Conservation (phyloP, 352 stramenopile genomes). For the Phytophthora chlamydospora region DNA sequence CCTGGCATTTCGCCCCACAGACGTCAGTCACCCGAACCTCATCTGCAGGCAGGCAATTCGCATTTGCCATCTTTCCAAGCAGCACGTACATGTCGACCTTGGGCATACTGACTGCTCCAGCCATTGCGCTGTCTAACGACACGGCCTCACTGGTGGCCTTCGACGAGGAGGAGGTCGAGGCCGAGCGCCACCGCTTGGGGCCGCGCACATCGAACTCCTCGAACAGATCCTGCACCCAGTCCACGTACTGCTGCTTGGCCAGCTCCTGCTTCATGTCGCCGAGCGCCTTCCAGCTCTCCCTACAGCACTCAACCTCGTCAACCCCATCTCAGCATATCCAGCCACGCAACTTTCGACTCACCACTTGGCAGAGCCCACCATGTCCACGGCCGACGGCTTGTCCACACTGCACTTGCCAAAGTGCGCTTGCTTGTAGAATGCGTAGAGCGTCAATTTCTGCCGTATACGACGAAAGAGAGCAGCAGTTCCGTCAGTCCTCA, state of each 20-base stretch:
- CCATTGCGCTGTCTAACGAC: constrained; percentile 51
- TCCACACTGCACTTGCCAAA: constrained; percentile 58
- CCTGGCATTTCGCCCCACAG: constrained; percentile 26
- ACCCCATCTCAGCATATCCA: not conserved
- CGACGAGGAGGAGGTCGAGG: constrained; percentile 18
- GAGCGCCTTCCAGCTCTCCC: constrained; percentile 74
- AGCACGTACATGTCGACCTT: constrained; percentile 70
- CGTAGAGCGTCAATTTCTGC: constrained; percentile 76
- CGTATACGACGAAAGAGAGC: constrained; percentile 6
- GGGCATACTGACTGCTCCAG: constrained; percentile 62
- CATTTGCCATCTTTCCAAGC: not conserved
- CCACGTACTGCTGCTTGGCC: constrained; percentile 72
- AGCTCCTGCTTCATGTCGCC: constrained; percentile 56
- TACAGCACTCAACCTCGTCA: constrained; percentile 14
- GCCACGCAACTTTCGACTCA: constrained; percentile 21
- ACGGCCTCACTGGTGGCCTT: constrained; percentile 36
- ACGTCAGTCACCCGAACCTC: not conserved
- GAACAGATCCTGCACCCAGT: constrained; percentile 75
- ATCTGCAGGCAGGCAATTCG: not conserved
- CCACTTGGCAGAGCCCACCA: constrained; percentile 76
- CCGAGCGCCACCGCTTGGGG: constrained; percentile 29
- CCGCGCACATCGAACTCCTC: constrained; percentile 65
- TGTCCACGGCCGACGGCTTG: constrained; percentile 71
- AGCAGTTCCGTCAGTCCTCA: constrained; percentile 14
- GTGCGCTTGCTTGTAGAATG: constrained; percentile 84